Conservation (phyloP, 257 asterid species). For the Perilla frutescens region DNA sequence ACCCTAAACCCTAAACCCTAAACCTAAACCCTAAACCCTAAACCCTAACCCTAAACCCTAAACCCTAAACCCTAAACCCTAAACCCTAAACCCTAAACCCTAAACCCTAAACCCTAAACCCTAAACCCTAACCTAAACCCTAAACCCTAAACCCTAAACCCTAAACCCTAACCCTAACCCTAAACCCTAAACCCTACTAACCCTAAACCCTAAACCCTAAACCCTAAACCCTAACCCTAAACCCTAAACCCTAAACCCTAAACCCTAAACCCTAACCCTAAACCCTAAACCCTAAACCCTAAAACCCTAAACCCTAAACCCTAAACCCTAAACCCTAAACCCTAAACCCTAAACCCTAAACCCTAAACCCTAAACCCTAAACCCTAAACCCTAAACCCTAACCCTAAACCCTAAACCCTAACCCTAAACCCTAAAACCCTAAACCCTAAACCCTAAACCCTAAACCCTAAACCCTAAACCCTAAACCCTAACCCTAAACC, state of each 20-base stretch:
- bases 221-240: slow-evolving; percentile 9
- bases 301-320: not conserved
- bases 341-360: slow-evolving; percentile 9
- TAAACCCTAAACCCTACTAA: slow-evolving; percentile 2
- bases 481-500: slow-evolving; percentile 1
- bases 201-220: not conserved
- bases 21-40: slow-evolving; percentile 36
- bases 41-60: slow-evolving; percentile 40
- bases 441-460: slow-evolving; percentile 7
- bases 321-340: slow-evolving; percentile 3
- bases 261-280: not conserved
- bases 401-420: no score
- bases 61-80: slow-evolving; percentile 34
- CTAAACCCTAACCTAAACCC: slow-evolving; percentile 6
- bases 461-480: not conserved
- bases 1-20: slow-evolving; percentile 34
- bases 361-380: not conserved
- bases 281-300: not conserved
- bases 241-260: slow-evolving; percentile 3
- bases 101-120: slow-evolving; percentile 38
- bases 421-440: not conserved
- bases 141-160: slow-evolving; percentile 7
- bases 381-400: not conserved
- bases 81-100: no score
- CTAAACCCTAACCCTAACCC: not conserved